Conservation (phyloP, 805 yeast genomes). For the Candida tammaniensis region DNA sequence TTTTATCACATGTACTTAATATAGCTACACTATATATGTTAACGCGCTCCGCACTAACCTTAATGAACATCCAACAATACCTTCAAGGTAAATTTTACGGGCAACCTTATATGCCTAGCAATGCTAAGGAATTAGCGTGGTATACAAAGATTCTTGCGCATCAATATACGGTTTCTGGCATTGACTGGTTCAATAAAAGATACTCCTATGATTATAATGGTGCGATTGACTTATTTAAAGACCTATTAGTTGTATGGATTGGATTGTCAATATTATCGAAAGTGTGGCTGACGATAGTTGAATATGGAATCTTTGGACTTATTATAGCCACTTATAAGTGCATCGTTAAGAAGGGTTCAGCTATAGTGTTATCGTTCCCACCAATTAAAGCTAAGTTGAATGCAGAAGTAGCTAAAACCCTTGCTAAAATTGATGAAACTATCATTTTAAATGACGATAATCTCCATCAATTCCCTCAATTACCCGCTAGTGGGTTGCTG, state of each 20-base stretch:
- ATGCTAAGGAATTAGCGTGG: slow-evolving; percentile 2
- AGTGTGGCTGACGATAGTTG: slow-evolving; percentile 18
- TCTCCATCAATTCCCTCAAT: slow-evolving; percentile 39
- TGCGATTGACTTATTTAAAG: slow-evolving; percentile 17
- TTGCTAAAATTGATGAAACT: slow-evolving; percentile 49
- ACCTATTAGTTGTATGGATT: slow-evolving; percentile 18
- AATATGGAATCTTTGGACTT: slow-evolving; percentile 42
- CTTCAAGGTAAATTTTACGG: slow-evolving; percentile 4
- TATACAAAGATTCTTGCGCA: background rate
- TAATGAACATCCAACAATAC: slow-evolving; percentile 2
- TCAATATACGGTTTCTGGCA: background rate
- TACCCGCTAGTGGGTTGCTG: slow-evolving; percentile 64
- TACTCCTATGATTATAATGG: slow-evolving; percentile 12
- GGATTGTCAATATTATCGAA: slow-evolving; percentile 7
- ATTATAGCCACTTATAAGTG: slow-evolving; percentile 12
- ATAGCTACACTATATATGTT: too few species aligned
- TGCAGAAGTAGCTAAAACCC: slow-evolving; percentile 50
- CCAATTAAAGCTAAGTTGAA: slow-evolving; percentile 55
- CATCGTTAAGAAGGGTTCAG: slow-evolving; percentile 21
- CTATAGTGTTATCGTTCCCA: slow-evolving; percentile 45
- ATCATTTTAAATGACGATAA: slow-evolving; percentile 54
- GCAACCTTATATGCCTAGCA: slow-evolving; percentile 7
- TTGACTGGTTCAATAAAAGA: slow-evolving; percentile 1
- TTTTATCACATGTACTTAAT: too few species aligned
- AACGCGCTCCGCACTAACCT: too few species aligned